These are phyloP conservation scores for Orobanche coerulescens DNA, from an alignment of 257 asterid genomes.

Conservation along the genomic window DNA sequence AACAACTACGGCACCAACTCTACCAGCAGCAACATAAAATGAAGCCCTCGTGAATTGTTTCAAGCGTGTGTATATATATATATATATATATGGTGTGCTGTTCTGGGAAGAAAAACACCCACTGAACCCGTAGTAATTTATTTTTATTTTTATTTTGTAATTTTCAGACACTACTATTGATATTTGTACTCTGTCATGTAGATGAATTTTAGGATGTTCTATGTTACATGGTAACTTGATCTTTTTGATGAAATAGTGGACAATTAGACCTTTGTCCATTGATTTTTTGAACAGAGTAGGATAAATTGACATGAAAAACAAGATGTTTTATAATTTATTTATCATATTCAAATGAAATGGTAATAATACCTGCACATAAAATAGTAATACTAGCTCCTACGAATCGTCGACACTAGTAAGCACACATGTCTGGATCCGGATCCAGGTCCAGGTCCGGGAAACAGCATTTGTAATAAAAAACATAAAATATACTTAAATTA, in stretches of 20 bases:
- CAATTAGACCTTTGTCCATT: neutral
- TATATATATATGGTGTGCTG: neutral
- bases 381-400: too few species aligned
- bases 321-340: neutral
- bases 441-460: too few species aligned
- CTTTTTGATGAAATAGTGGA: neutral
- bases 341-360: too few species aligned
- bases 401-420: too few species aligned
- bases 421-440: too few species aligned
- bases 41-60: neutral
- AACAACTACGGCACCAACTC: conserved; percentile 19
- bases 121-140: neutral
- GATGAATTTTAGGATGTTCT: conserved; percentile 1
- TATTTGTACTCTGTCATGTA: neutral
- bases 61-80: neutral
- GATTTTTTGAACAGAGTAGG: neutral
- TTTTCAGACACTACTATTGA: conserved; percentile 4
- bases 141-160: neutral
- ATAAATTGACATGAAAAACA: neutral
- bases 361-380: too few species aligned
- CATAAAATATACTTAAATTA: too few species aligned
- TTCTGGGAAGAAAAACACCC: neutral
- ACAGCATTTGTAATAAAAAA: too few species aligned
- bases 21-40: conserved; percentile 3
- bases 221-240: conserved; percentile 7